Conservation (phyloP, 768 basidiomycete genomes). For the Psilocybe azurescens region DNA sequence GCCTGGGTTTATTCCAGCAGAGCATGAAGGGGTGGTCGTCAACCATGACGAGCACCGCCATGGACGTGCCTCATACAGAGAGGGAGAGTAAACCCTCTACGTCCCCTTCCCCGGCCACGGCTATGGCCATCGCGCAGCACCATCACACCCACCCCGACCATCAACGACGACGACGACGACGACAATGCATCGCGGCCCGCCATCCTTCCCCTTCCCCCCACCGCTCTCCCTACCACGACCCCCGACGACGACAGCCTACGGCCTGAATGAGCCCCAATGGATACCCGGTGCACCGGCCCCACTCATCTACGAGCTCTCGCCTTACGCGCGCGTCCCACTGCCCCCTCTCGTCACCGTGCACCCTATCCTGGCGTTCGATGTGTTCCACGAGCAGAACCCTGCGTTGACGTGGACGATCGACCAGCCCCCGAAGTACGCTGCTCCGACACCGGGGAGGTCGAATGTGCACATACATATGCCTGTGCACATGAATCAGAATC, state of each 20-base stretch:
- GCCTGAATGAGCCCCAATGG: constrained; percentile 6
- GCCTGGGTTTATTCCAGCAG: neutral
- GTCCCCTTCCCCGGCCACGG: too few relatives aligned
- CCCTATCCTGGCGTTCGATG: neutral
- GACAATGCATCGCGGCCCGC: neutral
- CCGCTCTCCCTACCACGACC: neutral
- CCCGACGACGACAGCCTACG: neutral
- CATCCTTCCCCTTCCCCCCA: neutral
- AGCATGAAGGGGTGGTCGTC: neutral
- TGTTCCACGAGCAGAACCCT: neutral
- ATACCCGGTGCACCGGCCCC: neutral
- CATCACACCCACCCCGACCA: neutral
- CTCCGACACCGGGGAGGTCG: neutral
- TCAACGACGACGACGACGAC: too few relatives aligned
- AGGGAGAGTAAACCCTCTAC: too few relatives aligned
- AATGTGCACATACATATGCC: too few relatives aligned
- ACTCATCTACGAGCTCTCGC: neutral
- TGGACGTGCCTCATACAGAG: too few relatives aligned
- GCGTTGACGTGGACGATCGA: neutral
- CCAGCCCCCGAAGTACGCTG: constrained; percentile 1
- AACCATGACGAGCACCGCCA: neutral
- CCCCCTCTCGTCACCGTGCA: neutral
- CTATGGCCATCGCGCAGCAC: neutral
- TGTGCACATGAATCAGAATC: too few relatives aligned
- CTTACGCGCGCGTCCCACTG: neutral